Conservation (phyloP, 2,329 filamentous ascomycete species). For the Xylaria polymorpha region DNA sequence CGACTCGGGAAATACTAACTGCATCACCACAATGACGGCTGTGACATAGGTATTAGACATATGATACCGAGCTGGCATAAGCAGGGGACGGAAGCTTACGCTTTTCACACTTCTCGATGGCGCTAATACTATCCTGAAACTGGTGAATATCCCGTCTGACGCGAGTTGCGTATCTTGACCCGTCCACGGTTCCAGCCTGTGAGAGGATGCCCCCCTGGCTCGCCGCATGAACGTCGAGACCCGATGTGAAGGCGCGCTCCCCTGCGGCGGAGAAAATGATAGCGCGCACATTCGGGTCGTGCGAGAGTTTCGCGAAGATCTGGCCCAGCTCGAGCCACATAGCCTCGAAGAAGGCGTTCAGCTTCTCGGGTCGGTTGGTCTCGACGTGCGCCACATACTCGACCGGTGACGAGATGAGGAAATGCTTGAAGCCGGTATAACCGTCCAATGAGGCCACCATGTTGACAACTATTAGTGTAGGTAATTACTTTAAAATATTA, state of each 20-base stretch:
- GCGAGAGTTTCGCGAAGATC: slow-evolving; percentile 78
- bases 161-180: slow-evolving; percentile 70
- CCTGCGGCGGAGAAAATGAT: slow-evolving; percentile 85
- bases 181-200: slow-evolving; percentile 59
- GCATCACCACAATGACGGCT: slow-evolving; percentile 85
- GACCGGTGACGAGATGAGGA: slow-evolving; percentile 77
- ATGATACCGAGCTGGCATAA: slow-evolving; percentile 1
- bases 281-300: slow-evolving; percentile 77
- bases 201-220: slow-evolving; percentile 62
- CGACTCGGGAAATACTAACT: slow-evolving; percentile 50
- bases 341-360: slow-evolving; percentile 86
- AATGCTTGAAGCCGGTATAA: slow-evolving; percentile 70
- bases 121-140: slow-evolving; percentile 82
- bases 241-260: slow-evolving; percentile 84
- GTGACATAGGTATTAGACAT: slow-evolving; percentile 19
- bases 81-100: slow-evolving; percentile 61
- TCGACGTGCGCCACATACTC: slow-evolving; percentile 88
- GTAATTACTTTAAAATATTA: neutral
- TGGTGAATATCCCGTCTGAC: slow-evolving; percentile 77
- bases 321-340: slow-evolving; percentile 87
- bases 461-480: neutral
- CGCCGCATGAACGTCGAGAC: slow-evolving; percentile 83
- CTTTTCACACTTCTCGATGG: slow-evolving; percentile 89
- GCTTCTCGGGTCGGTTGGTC: slow-evolving; percentile 86
- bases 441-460: slow-evolving; percentile 45